A percentile compares a stretch with the other conserved stretches of the same genome.
These are phyloP conservation scores for Venturia asperata DNA, from an alignment of 2,329 filamentous ascomycete genomes.

Conservation along the genomic window DNA sequence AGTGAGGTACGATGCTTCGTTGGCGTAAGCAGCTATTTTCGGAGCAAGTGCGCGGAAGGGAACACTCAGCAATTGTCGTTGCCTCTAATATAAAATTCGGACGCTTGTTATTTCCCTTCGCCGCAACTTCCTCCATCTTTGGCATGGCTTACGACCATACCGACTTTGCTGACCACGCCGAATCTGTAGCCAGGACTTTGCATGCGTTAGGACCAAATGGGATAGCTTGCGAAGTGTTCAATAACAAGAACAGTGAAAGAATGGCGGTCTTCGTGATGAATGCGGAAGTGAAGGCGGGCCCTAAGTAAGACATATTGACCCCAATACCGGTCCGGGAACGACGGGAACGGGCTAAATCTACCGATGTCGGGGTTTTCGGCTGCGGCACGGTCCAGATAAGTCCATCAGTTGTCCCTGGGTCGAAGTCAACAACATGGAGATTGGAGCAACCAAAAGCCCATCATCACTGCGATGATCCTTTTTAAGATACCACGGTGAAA, in stretches of 20 bases:
- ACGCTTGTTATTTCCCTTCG: background rate
- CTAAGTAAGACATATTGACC: background rate
- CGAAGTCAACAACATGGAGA: background rate
- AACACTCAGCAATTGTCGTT: background rate
- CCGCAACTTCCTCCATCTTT: background rate
- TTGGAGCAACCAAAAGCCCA: background rate
- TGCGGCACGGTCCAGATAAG: background rate
- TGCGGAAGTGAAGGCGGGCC: background rate
- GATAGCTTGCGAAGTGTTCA: background rate
- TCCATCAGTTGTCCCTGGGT: background rate
- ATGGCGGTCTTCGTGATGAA: constrained; percentile 10
- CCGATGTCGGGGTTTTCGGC: background rate
- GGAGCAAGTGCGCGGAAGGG: constrained; percentile 6
- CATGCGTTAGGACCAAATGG: constrained; percentile 1
- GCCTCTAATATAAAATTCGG: constrained; percentile 14
- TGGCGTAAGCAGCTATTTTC: constrained; percentile 10
- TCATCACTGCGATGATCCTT: background rate
- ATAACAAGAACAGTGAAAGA: background rate
- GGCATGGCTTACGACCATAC: constrained; percentile 14
- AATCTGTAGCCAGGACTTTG: constrained; percentile 16
- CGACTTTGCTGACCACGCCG: constrained; percentile 10
- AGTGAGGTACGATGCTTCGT: constrained; percentile 13
- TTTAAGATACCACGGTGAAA: background rate
- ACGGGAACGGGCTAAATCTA: background rate
- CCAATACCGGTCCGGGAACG: background rate